These are phyloP conservation scores for Chalciporus sphaerocephalus DNA, from an alignment of 768 basidiomycete species.

Conservation along the genomic window DNA sequence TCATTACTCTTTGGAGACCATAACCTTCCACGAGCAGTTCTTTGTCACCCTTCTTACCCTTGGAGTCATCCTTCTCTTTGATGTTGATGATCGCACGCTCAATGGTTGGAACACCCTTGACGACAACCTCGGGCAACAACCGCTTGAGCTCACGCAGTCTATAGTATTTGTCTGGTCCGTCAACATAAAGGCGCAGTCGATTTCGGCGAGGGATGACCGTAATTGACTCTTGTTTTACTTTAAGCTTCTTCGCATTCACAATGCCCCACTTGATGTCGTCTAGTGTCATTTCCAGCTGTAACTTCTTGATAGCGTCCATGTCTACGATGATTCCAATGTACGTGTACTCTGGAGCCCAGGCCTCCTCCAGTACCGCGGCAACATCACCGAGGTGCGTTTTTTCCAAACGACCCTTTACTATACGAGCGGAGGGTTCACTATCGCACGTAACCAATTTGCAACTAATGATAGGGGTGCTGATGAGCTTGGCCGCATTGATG, in stretches of 20 bases:
- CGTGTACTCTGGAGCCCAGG: slow-evolving; percentile 89
- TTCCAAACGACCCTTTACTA: slow-evolving; percentile 94
- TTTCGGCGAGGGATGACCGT: slow-evolving; percentile 70
- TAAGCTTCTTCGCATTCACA: slow-evolving; percentile 80
- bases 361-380: slow-evolving; percentile 89
- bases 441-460: slow-evolving; percentile 83
- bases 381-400: slow-evolving; percentile 95
- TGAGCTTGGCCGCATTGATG: slow-evolving; percentile 96
- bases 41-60: slow-evolving; percentile 83
- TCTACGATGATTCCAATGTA: slow-evolving; percentile 94
- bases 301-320: slow-evolving; percentile 76
- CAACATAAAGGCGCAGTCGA: slow-evolving; percentile 75
- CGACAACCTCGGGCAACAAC: slow-evolving; percentile 76
- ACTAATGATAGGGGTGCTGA: slow-evolving; percentile 98
- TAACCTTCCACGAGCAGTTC: slow-evolving; percentile 96
- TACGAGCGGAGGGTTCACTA: slow-evolving; percentile 92
- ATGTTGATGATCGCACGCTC: slow-evolving; percentile 95
- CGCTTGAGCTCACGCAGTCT: slow-evolving; percentile 84
- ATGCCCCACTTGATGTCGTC: slow-evolving; percentile 94
- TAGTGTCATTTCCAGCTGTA: slow-evolving; percentile 88
- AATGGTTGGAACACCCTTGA: slow-evolving; percentile 89
- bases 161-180: slow-evolving; percentile 75
- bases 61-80: slow-evolving; percentile 78
- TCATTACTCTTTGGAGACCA: slow-evolving; percentile 95
- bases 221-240: slow-evolving; percentile 87